Conservation (phyloP, 108 stramenopile species). For the Skeletonema tropicum region DNA sequence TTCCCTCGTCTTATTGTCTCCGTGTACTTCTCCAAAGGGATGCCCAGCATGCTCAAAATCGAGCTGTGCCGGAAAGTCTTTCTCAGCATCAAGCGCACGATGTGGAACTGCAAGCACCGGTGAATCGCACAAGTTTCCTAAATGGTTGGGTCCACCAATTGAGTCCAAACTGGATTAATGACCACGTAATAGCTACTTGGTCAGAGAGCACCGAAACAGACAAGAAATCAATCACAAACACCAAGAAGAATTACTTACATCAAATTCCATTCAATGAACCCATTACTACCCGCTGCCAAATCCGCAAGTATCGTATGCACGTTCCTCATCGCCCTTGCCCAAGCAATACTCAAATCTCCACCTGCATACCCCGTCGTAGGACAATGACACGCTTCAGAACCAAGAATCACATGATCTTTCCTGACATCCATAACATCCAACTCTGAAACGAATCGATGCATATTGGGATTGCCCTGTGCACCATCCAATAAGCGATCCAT, state of each 20-base stretch:
- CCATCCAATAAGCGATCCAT: constrained; percentile 91
- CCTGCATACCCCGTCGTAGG: constrained; percentile 81
- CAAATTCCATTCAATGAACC: constrained; percentile 94
- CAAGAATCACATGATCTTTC: constrained; percentile 59
- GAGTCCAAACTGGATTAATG: constrained; percentile 61
- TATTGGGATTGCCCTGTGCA: constrained; percentile 75
- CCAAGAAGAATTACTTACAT: constrained; percentile 44
- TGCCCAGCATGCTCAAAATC: constrained; percentile 63
- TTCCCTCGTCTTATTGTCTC: constrained; percentile 76
- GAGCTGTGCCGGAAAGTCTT: constrained; percentile 45
- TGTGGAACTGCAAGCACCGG: constrained; percentile 85
- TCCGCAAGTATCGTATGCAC: constrained; percentile 93
- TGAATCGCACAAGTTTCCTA: constrained; percentile 92
- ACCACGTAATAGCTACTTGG: background rate
- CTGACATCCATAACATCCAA: constrained; percentile 40
- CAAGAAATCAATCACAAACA: background rate
- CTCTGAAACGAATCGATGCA: constrained; percentile 73
- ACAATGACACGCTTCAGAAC: constrained; percentile 84
- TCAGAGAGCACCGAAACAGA: background rate
- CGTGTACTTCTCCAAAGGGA: constrained; percentile 63
- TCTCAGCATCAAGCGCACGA: constrained; percentile 55
- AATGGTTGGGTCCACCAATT: constrained; percentile 92
- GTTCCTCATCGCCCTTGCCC: constrained; percentile 87
- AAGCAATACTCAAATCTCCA: constrained; percentile 74
- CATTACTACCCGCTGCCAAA: constrained; percentile 88